phyloP scores from a whole-genome alignment of 768 basidiomycete species.

The Lactarius akahatsu region DNA sequence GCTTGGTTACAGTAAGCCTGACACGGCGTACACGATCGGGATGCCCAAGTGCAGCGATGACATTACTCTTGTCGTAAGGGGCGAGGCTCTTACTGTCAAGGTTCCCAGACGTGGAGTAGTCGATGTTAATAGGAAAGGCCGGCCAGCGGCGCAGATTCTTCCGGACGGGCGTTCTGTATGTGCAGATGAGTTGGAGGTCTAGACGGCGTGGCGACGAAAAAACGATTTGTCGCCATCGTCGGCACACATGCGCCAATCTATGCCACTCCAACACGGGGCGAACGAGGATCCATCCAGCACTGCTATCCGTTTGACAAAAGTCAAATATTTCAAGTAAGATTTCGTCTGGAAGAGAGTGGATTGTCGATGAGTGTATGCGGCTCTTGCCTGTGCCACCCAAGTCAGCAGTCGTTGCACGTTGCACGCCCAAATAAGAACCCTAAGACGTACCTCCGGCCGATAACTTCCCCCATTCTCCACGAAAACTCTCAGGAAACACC shows the following conservation, averaged over 20 bases:
- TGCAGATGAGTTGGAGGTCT: conserved; percentile 6
- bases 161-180: conserved; percentile 5
- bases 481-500: not conserved
- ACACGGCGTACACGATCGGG: not conserved
- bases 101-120: not conserved
- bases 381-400: not conserved
- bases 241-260: conserved; percentile 1
- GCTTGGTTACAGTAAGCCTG: not conserved
- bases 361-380: not conserved
- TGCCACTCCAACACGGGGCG: not conserved
- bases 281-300: not conserved
- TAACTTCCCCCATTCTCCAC: not conserved
- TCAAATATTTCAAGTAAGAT: not conserved
- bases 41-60: conserved; percentile 3
- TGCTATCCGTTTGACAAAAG: not conserved
- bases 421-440: not conserved
- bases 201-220: conserved; percentile 7
- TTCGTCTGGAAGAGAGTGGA: not conserved
- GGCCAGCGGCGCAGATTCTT: conserved; percentile 8
- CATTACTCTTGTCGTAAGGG: not conserved
- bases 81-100: not conserved
- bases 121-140: conserved; percentile 6
- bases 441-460: not conserved
- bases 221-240: conserved; percentile 3
- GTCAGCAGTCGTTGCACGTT: not conserved